Percentiles rank a stretch among this genome's conserved stretches.
These are phyloP conservation scores for Centrapalus pauciflorus DNA, from an alignment of 129 eudicot genomes.

Conservation along the genomic window DNA sequence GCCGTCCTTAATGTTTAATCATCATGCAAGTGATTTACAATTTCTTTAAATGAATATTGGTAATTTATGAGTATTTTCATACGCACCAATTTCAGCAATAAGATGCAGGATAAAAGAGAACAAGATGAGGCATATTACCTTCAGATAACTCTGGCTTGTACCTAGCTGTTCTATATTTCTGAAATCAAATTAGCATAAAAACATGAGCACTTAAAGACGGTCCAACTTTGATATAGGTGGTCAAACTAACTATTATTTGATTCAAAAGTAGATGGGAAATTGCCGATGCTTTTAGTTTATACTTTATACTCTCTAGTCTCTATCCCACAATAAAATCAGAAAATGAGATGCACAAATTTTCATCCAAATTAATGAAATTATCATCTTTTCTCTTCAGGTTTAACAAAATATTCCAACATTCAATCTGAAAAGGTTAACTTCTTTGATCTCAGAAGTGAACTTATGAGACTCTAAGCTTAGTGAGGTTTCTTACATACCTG, in stretches of 20 bases:
- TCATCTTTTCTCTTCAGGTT: neutral
- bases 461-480: neutral
- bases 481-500: slow-evolving; percentile 42
- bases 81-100: neutral
- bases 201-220: neutral
- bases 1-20: too few relatives aligned
- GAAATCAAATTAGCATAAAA: slow-evolving; percentile 29
- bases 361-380: neutral
- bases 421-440: neutral
- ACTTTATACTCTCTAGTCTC: too few relatives aligned
- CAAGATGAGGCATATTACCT: slow-evolving; percentile 37
- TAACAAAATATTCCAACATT: neutral
- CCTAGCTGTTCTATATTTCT: slow-evolving; percentile 93
- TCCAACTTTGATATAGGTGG: slow-evolving; percentile 3
- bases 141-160: slow-evolving; percentile 85
- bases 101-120: too few relatives aligned
- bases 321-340: neutral
- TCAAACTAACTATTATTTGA: slow-evolving; percentile 12
- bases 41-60: neutral
- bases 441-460: slow-evolving; percentile 9
- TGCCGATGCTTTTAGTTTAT: neutral
- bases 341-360: neutral
- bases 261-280: neutral
- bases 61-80: too few relatives aligned
- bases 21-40: neutral